Conservation (phyloP, 2,329 filamentous ascomycete species). For the Fusarium sp. region DNA sequence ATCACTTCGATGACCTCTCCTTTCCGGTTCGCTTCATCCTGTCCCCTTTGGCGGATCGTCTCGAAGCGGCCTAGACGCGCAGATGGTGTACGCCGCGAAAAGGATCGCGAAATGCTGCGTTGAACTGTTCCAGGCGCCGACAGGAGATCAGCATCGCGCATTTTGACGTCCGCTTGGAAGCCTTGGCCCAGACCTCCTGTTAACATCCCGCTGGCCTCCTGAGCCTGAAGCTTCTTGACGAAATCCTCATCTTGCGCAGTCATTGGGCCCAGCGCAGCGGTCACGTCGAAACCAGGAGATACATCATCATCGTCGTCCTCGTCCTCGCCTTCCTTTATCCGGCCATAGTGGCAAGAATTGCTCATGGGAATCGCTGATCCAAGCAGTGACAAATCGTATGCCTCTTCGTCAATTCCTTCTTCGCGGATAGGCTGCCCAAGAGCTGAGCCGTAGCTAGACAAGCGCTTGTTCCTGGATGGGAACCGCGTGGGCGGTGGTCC, state of each 20-base stretch:
- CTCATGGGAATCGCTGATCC: conserved; percentile 55
- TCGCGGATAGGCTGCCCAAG: conserved; percentile 43
- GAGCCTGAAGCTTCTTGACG: conserved; percentile 58
- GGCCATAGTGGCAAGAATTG: conserved; percentile 48
- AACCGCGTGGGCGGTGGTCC: conserved; percentile 34
- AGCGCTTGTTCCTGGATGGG: conserved; percentile 43
- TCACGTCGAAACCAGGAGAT: conserved; percentile 58
- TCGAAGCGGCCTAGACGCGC: conserved; percentile 48
- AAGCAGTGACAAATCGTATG: conserved; percentile 58
- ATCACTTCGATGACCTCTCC: conserved; percentile 70
- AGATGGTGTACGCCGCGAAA: conserved; percentile 52
- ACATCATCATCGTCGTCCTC: conserved; percentile 48
- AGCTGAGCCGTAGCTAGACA: conserved; percentile 42
- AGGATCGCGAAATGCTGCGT: conserved; percentile 54
- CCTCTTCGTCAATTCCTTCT: conserved; percentile 55
- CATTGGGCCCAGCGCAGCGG: conserved; percentile 58
- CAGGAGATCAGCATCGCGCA: conserved; percentile 64
- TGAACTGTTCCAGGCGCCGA: conserved; percentile 50
- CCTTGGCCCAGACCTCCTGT: conserved; percentile 69
- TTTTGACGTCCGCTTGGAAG: conserved; percentile 58
- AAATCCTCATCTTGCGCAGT: conserved; percentile 59
- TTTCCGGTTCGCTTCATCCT: conserved; percentile 69
- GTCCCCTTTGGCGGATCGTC: conserved; percentile 62
- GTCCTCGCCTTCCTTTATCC: conserved; percentile 35
- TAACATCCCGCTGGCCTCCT: conserved; percentile 65